A percentile compares a stretch with the other conserved stretches of the same genome.
phyloP scores from a whole-genome alignment of 805 yeast genomes.

The Zygoascus tannicola region DNA sequence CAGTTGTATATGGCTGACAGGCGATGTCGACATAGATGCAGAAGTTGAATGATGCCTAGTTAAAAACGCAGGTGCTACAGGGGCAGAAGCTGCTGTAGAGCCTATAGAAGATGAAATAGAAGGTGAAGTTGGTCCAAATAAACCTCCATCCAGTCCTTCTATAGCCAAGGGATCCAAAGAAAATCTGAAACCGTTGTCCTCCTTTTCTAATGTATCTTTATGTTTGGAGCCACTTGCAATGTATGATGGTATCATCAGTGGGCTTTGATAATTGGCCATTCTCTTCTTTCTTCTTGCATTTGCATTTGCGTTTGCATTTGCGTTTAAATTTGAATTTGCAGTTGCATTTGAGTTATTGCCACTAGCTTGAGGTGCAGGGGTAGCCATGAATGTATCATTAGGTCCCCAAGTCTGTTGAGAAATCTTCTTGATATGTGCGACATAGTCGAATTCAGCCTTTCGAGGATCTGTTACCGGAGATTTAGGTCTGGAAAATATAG shows the following conservation, averaged over 20 bases:
- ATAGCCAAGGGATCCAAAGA: constrained; percentile 40
- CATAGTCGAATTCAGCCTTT: constrained; percentile 42
- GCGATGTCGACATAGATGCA: background rate
- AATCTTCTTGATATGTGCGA: constrained; percentile 52
- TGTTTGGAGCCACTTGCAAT: background rate
- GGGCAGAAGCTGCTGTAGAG: background rate
- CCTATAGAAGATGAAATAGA: background rate
- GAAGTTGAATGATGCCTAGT: background rate
- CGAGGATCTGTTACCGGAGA: constrained; percentile 18
- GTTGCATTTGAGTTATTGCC: background rate
- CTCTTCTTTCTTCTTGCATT: constrained; percentile 7
- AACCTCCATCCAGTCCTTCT: constrained; percentile 34
- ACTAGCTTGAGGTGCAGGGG: background rate
- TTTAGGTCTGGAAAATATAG: constrained; percentile 26
- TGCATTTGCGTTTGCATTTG: background rate
- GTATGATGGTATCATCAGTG: background rate
- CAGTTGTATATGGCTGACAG: background rate
- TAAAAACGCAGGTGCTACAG: background rate
- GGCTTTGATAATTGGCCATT: constrained; percentile 9
- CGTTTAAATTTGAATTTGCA: no score
- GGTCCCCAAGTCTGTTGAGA: constrained; percentile 33
- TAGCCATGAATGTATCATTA: background rate
- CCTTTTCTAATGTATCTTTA: background rate
- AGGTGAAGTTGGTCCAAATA: constrained; percentile 9
- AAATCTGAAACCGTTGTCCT: constrained; percentile 27